Evolutionary conservation across 176 grass and related monocot genomes (phyloP).

Genomic region (Bothriochloa decipiens): DNA sequence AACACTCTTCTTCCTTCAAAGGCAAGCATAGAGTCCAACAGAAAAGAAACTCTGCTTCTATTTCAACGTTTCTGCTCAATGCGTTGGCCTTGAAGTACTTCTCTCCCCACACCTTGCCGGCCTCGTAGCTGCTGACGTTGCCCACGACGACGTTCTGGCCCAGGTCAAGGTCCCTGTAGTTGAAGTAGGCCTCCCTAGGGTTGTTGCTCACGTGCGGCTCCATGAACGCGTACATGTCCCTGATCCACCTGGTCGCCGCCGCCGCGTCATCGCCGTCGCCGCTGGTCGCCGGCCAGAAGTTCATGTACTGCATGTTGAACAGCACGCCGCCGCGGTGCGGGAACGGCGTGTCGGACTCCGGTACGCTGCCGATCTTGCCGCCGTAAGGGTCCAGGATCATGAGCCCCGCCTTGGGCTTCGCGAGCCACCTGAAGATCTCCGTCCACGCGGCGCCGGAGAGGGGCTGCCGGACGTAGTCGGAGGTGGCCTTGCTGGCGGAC

Average conservation of each 20-base stretch:
- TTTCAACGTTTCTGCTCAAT: no score
- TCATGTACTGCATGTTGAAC: conserved; percentile 35
- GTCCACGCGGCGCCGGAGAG: neutral
- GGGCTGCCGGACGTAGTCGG: conserved; percentile 50
- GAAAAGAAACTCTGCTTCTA: no score
- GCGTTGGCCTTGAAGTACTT: conserved; percentile 30
- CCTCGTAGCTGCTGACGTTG: conserved; percentile 10
- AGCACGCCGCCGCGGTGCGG: conserved; percentile 32
- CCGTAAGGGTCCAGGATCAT: conserved; percentile 27
- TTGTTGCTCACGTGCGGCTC: conserved; percentile 3
- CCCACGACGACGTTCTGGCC: conserved; percentile 15
- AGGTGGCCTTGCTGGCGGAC: conserved; percentile 36
- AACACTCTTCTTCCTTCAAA: no score
- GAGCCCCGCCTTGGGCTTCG: neutral
- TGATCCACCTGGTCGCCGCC: neutral
- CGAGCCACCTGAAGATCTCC: conserved; percentile 4
- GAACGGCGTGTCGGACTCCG: conserved; percentile 9
- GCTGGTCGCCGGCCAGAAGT: neutral
- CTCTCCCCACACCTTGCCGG: conserved; percentile 25
- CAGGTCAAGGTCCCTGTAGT: conserved; percentile 42
- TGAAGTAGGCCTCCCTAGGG: conserved; percentile 41
- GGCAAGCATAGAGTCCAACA: no score
- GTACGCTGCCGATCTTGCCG: neutral
- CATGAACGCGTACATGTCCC: conserved; percentile 21
- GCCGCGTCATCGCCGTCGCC: neutral